Evolutionary conservation across 257 asterid genomes (phyloP).

Genomic region (Solanum verrucosum): DNA sequence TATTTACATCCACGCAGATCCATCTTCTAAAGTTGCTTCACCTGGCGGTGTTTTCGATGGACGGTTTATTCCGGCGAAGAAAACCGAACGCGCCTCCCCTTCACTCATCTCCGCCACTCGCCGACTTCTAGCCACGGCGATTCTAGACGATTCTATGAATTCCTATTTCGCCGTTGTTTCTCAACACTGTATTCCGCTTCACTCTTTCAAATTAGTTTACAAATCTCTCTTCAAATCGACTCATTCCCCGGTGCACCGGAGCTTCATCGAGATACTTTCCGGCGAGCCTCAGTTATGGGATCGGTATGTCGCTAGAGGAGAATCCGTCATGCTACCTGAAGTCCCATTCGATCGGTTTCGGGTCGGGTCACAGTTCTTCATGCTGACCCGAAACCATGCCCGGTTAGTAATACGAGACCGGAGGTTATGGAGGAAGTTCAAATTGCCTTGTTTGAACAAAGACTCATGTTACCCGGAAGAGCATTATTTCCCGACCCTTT

Average conservation of each 20-base stretch:
- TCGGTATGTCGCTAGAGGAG: conserved; percentile 52
- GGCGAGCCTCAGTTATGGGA: conserved; percentile 44
- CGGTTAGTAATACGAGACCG: conserved; percentile 37
- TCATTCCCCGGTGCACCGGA: conserved; percentile 13
- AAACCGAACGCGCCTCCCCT: conserved; percentile 43
- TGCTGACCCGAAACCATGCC: conserved; percentile 42
- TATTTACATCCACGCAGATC: conserved; percentile 68
- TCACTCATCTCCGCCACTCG: conserved; percentile 77
- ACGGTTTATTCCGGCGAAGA: conserved; percentile 38
- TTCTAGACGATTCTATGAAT: conserved; percentile 49
- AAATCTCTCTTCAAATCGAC: conserved; percentile 21
- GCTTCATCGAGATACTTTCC: conserved; percentile 60
- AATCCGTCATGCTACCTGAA: conserved; percentile 53
- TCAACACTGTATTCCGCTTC: conserved; percentile 63
- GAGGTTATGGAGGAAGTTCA: conserved; percentile 58
- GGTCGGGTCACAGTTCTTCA: conserved; percentile 70
- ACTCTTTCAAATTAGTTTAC: conserved; percentile 43
- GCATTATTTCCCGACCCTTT: conserved; percentile 67
- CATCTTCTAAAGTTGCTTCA: conserved; percentile 21
- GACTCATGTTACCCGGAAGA: conserved; percentile 74
- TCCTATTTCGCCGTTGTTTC: conserved; percentile 59
- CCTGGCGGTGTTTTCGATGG: conserved; percentile 52
- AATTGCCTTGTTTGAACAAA: conserved; percentile 37
- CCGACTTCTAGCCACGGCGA: conserved; percentile 71
- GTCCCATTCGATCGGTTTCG: conserved; percentile 44